phyloP scores from a whole-genome alignment of 176 grass and related monocot genomes.

The Cenchrus fungigraminus region DNA sequence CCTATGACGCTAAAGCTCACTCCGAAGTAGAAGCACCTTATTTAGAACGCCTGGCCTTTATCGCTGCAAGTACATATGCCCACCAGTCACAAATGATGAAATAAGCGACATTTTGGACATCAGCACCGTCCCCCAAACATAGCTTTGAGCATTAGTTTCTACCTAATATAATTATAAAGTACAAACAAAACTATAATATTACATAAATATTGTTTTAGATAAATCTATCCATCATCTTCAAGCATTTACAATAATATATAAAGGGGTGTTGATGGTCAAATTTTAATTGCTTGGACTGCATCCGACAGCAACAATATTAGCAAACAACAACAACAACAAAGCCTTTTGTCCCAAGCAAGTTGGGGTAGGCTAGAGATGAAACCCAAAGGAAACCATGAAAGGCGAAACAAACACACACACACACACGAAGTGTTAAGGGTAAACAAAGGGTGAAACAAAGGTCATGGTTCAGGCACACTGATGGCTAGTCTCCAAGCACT shows the following conservation, averaged over 20 bases:
- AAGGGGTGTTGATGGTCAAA: not conserved
- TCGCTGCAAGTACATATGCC: not conserved
- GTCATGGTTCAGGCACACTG: too few species aligned
- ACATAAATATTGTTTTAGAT: not conserved
- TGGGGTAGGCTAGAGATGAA: too few species aligned
- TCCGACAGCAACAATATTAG: not conserved
- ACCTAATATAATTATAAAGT: not conserved
- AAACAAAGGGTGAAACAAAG: too few species aligned
- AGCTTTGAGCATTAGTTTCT: not conserved
- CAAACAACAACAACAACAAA: not conserved
- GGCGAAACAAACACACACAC: too few species aligned
- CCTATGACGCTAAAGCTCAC: constrained; percentile 1
- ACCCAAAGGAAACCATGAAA: too few species aligned
- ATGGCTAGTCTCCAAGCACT: too few species aligned
- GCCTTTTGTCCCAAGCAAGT: too few species aligned
- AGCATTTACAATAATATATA: not conserved
- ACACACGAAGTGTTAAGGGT: too few species aligned
- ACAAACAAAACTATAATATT: not conserved
- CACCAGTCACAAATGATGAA: not conserved
- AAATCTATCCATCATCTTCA: not conserved
- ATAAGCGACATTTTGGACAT: not conserved
- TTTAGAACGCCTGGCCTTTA: constrained; percentile 2
- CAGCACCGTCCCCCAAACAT: not conserved
- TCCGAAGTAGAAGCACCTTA: constrained; percentile 4
- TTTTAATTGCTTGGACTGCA: not conserved